phyloP scores from a whole-genome alignment of 1,139 yeast species.

The Pichia sp. region DNA sequence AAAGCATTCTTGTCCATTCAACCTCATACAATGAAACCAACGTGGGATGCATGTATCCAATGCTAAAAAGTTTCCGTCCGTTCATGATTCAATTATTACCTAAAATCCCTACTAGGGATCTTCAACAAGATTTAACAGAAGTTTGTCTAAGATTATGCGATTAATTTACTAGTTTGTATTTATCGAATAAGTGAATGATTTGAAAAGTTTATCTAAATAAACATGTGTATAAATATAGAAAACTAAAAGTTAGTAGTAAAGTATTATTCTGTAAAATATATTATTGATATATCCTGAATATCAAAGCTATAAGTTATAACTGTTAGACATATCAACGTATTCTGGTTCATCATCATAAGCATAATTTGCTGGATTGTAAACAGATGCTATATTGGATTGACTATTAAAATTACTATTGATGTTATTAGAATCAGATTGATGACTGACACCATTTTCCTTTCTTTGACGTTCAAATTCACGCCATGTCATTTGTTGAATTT shows the following conservation, averaged over 20 bases:
- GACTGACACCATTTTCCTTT: slow-evolving; percentile 8
- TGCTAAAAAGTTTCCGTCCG: not conserved
- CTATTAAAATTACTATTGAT: not conserved
- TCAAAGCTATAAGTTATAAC: not conserved
- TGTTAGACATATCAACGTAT: slow-evolving; percentile 16
- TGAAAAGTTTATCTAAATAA: not conserved
- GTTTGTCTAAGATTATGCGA: slow-evolving; percentile 1
- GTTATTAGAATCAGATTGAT: not conserved
- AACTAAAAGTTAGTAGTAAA: not conserved
- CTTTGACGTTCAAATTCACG: slow-evolving; percentile 81
- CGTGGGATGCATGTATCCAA: not conserved
- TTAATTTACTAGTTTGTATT: not conserved
- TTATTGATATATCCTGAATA: not conserved
- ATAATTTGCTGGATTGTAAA: slow-evolving; percentile 23
- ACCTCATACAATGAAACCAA: not conserved
- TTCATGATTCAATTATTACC: slow-evolving; percentile 2
- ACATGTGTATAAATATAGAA: not conserved
- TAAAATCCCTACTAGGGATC: not conserved
- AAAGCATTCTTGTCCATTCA: not conserved
- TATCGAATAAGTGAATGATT: not conserved
- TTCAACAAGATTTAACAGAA: not conserved
- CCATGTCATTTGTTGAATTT: slow-evolving; percentile 89
- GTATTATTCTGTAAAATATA: not conserved
- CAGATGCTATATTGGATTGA: slow-evolving; percentile 19
- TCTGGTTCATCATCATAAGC: slow-evolving; percentile 13